These are phyloP conservation scores for Podospora australis DNA, from an alignment of 495 filamentous ascomycete species.

Conservation along the genomic window DNA sequence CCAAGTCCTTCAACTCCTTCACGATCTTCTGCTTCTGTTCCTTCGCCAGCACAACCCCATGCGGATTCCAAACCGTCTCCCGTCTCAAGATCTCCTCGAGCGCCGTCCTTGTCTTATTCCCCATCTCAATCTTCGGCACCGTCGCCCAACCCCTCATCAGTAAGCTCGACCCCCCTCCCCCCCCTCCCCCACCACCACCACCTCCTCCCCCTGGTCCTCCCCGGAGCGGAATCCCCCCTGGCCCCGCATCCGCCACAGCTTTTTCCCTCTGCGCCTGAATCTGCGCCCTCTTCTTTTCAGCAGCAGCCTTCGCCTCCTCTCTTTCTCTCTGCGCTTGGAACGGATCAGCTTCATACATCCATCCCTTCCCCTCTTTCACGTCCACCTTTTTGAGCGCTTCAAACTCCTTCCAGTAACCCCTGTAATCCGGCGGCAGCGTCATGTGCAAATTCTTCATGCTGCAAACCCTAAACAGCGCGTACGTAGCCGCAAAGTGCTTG, in stretches of 20 bases:
- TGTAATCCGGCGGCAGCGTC: slow-evolving; percentile 86
- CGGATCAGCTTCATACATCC: slow-evolving; percentile 96
- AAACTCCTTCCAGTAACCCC: slow-evolving; percentile 84
- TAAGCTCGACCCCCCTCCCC: slow-evolving; percentile 17
- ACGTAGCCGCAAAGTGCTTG: slow-evolving; percentile 85
- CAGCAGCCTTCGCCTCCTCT: slow-evolving; percentile 62
- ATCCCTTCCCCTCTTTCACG: slow-evolving; percentile 64
- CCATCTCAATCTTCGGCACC: slow-evolving; percentile 90
- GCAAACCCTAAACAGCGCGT: slow-evolving; percentile 81
- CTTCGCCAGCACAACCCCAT: slow-evolving; percentile 56
- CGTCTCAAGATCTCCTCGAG: slow-evolving; percentile 72
- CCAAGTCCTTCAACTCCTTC: slow-evolving; percentile 66
- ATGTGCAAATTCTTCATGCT: slow-evolving; percentile 92
- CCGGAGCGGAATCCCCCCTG: slow-evolving; percentile 30
- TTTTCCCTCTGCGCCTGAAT: slow-evolving; percentile 56
- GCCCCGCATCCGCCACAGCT: slow-evolving; percentile 46
- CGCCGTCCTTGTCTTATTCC: slow-evolving; percentile 62
- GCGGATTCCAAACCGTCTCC: slow-evolving; percentile 80
- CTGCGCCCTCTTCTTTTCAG: slow-evolving; percentile 65
- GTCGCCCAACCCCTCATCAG: slow-evolving; percentile 70
- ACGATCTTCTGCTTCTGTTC: slow-evolving; percentile 54
- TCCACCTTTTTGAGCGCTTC: slow-evolving; percentile 70
- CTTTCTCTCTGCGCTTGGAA: slow-evolving; percentile 73
- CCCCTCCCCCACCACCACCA: slow-evolving; percentile 11
- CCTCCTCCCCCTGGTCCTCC: slow-evolving; percentile 15